Percentiles rank a stretch among this genome's conserved stretches.
phyloP scores from a whole-genome alignment of 768 basidiomycete genomes.

The Podaxis sp. region DNA sequence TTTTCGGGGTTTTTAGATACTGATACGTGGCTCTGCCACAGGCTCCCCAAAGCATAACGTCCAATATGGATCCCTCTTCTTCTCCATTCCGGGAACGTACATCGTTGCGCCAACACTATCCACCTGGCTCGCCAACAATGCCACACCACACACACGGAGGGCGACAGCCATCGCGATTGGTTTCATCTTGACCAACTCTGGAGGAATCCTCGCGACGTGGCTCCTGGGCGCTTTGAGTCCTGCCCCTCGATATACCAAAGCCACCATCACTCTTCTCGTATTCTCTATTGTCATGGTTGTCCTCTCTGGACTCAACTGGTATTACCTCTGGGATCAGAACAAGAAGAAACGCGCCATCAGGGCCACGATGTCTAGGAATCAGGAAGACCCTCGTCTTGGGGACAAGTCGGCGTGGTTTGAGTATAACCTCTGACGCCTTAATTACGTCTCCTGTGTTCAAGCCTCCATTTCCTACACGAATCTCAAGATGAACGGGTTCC shows the following conservation, averaged over 20 bases:
- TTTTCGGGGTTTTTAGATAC: neutral
- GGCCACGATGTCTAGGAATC: constrained; percentile 20
- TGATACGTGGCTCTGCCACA: constrained; percentile 11
- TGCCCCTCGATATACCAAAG: constrained; percentile 45
- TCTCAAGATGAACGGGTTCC: neutral
- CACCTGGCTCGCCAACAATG: constrained; percentile 63
- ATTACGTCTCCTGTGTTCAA: neutral
- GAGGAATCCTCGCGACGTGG: constrained; percentile 61
- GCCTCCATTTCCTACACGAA: neutral
- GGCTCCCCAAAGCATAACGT: constrained; percentile 33
- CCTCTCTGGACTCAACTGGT: constrained; percentile 32
- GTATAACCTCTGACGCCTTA: constrained; percentile 34
- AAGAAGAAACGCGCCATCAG: constrained; percentile 38
- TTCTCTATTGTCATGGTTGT: constrained; percentile 36
- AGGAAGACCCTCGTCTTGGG: constrained; percentile 40
- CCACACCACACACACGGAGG: constrained; percentile 49
- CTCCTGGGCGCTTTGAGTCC: constrained; percentile 47
- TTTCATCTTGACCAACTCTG: constrained; percentile 54
- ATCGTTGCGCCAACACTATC: constrained; percentile 47
- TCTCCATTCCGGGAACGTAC: constrained; percentile 50
- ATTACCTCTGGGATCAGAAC: constrained; percentile 40
- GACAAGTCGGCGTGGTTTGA: constrained; percentile 52
- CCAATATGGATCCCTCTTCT: constrained; percentile 54
- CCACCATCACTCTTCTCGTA: constrained; percentile 36
- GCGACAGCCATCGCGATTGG: constrained; percentile 56